These are phyloP conservation scores for Solanum hybrid DNA, from an alignment of 305 asterid genomes.

Conservation along the genomic window DNA sequence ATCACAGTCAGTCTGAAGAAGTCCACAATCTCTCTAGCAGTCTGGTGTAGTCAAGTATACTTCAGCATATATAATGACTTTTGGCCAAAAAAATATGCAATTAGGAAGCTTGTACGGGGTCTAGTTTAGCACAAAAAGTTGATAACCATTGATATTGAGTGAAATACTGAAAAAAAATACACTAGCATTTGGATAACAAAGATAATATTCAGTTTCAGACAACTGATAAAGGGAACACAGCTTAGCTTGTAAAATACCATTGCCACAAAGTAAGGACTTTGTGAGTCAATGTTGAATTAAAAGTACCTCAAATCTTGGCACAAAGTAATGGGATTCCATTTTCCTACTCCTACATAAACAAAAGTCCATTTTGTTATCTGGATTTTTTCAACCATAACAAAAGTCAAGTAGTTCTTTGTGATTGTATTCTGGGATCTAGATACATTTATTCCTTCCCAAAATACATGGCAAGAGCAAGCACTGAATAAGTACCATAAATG, in stretches of 20 bases:
- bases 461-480: neutral
- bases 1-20: neutral
- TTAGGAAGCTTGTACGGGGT: neutral
- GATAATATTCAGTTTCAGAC: neutral
- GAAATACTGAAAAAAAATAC: neutral
- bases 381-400: neutral
- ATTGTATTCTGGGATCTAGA: neutral
- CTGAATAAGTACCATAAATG: neutral
- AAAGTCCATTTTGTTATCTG: neutral
- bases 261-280: neutral
- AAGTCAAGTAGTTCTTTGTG: neutral
- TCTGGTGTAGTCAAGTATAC: neutral
- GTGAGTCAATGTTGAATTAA: neutral
- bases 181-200: neutral
- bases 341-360: neutral
- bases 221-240: neutral
- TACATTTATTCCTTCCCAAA: neutral
- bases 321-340: neutral
- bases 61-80: neutral
- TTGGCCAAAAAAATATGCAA: neutral
- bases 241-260: neutral
- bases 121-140: neutral
- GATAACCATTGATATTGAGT: neutral
- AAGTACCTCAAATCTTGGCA: neutral
- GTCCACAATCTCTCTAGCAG: neutral